A percentile compares a stretch with the other conserved stretches of the same genome.
These are phyloP conservation scores for Rauvolfia tetraphylla DNA, from an alignment of 257 asterid genomes.

Conservation along the genomic window DNA sequence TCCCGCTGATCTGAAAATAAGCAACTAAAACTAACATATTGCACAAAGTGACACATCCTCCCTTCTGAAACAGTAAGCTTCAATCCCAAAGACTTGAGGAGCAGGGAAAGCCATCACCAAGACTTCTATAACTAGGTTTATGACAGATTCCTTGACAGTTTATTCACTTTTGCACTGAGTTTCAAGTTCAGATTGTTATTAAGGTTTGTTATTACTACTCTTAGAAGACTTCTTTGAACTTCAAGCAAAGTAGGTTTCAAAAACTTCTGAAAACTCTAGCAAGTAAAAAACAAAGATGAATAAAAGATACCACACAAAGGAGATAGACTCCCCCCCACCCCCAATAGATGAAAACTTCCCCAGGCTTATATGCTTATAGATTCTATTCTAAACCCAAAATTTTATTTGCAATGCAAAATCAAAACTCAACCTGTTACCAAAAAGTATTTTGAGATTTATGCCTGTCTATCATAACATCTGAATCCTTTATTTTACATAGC, in stretches of 20 bases:
- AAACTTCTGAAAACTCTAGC: neutral
- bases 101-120: neutral
- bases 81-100: neutral
- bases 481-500: neutral
- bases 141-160: neutral
- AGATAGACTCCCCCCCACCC: neutral
- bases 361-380: neutral
- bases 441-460: neutral
- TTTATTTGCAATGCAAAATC: neutral
- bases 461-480: neutral
- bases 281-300: neutral
- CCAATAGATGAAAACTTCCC: neutral
- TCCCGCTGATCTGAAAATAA: neutral
- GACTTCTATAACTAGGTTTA: neutral
- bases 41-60: neutral
- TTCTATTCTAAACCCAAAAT: neutral
- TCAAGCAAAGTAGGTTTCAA: constrained; percentile 1
- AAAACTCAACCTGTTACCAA: neutral
- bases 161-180: neutral
- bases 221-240: constrained; percentile 7
- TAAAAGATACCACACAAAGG: neutral
- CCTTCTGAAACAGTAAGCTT: neutral
- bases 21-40: neutral
- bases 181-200: neutral
- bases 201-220: neutral